Percentiles rank a stretch among this genome's conserved stretches.
phyloP scores from a whole-genome alignment of 495 filamentous ascomycete species.

The Elaphomyces granulatus region DNA sequence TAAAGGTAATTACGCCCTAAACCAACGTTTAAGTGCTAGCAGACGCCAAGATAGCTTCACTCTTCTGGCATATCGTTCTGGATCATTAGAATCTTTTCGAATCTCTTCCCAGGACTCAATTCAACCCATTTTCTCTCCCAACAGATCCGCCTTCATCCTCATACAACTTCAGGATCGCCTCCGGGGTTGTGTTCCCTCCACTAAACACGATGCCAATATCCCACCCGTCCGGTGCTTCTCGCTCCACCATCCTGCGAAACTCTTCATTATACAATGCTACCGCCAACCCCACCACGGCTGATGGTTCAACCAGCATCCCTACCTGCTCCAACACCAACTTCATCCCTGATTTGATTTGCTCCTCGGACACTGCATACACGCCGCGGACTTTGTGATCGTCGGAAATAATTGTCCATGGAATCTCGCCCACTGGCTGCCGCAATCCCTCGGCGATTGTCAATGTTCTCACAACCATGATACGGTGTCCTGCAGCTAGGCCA shows the following conservation, averaged over 20 bases:
- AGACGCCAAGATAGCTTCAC: too few relatives aligned
- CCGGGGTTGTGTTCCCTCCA: conserved; percentile 82
- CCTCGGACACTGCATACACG: conserved; percentile 67
- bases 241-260: conserved; percentile 55
- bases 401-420: conserved; percentile 72
- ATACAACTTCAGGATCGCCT: too few relatives aligned
- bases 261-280: conserved; percentile 74
- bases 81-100: too few relatives aligned
- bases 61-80: too few relatives aligned
- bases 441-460: conserved; percentile 86
- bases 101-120: too few relatives aligned
- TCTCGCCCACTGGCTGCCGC: conserved; percentile 63
- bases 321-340: conserved; percentile 70
- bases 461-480: conserved; percentile 52
- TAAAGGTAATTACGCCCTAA: too few relatives aligned
- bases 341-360: conserved; percentile 68
- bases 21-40: too few relatives aligned
- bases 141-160: conserved; percentile 50
- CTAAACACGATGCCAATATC: conserved; percentile 78
- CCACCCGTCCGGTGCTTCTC: conserved; percentile 62
- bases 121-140: conserved; percentile 7
- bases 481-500: conserved; percentile 44
- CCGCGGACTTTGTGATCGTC: conserved; percentile 53
- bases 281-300: conserved; percentile 72
- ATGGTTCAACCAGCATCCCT: conserved; percentile 89